A percentile compares a stretch with the other conserved stretches of the same genome.
Evolutionary conservation across 495 filamentous ascomycete genomes (phyloP).

Genomic region (Collariella sp.): DNA sequence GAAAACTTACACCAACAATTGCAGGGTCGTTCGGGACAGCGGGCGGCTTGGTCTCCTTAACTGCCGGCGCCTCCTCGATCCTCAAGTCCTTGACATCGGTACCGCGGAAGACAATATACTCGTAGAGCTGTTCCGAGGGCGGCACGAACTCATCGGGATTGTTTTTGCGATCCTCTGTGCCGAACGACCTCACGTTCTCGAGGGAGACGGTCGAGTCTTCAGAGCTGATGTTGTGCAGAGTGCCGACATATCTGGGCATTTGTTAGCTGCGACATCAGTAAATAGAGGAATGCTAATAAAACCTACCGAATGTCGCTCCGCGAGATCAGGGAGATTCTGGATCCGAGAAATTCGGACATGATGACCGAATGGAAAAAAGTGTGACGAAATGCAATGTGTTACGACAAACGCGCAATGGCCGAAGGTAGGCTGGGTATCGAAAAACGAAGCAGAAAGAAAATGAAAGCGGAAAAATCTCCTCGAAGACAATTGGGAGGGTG

Average conservation of each 20-base stretch:
- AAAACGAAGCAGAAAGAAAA: conserved; percentile 3
- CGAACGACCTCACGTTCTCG: conserved; percentile 86
- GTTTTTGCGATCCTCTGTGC: conserved; percentile 80
- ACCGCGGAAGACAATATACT: conserved; percentile 98
- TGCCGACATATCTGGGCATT: conserved; percentile 73
- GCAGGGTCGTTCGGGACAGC: conserved; percentile 90
- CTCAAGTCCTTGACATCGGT: conserved; percentile 97
- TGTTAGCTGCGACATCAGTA: conserved; percentile 5
- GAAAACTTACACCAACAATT: conserved; percentile 83
- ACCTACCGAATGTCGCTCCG: conserved; percentile 91
- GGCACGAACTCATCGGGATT: conserved; percentile 72
- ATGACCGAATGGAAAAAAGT: neutral
- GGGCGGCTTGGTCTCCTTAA: conserved; percentile 65
- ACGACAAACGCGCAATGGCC: neutral
- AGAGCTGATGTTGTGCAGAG: conserved; percentile 95
- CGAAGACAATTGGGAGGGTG: conserved; percentile 3
- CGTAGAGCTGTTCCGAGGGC: conserved; percentile 77
- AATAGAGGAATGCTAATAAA: conserved; percentile 6
- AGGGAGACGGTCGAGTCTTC: conserved; percentile 92
- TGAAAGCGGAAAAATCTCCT: conserved; percentile 3
- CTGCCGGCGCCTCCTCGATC: conserved; percentile 66
- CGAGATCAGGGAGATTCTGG: conserved; percentile 83
- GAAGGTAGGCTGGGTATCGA: conserved; percentile 7
- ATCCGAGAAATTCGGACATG: conserved; percentile 49
- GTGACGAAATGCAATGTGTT: conserved; percentile 7